Conservation (phyloP, 2,329 filamentous ascomycete genomes). For the Endocalyx cinctus region DNA sequence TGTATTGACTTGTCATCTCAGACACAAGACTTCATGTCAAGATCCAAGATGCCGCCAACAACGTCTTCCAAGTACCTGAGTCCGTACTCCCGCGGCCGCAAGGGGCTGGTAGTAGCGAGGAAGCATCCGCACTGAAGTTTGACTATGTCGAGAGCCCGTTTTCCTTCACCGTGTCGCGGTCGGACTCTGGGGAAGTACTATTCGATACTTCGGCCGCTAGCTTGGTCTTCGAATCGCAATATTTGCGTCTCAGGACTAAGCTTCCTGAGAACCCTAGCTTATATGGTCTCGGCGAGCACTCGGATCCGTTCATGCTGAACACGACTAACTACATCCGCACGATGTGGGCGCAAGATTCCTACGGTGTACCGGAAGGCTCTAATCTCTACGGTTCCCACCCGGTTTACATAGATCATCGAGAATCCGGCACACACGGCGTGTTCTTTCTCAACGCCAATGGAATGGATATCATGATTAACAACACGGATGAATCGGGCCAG, state of each 20-base stretch:
- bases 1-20: conserved; percentile 28
- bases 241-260: conserved; percentile 65
- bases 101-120: conserved; percentile 11
- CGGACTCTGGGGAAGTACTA: conserved; percentile 43
- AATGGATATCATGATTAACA: conserved; percentile 73
- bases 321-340: conserved; percentile 67
- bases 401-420: conserved; percentile 70
- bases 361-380: conserved; percentile 51
- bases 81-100: conserved; percentile 59
- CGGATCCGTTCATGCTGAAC: conserved; percentile 64
- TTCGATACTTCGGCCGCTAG: conserved; percentile 65
- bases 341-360: conserved; percentile 65
- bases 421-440: conserved; percentile 55
- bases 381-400: conserved; percentile 74
- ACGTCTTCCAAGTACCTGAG: conserved; percentile 71
- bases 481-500: conserved; percentile 52
- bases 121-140: conserved; percentile 25
- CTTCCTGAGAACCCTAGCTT: conserved; percentile 65
- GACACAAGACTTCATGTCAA: conserved; percentile 68
- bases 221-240: conserved; percentile 75
- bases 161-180: conserved; percentile 35
- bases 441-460: conserved; percentile 69
- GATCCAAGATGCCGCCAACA: conserved; percentile 64
- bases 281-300: conserved; percentile 77
- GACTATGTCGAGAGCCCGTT: conserved; percentile 33